Base-by-base conservation (phyloP, 2,329 filamentous ascomycete species). In the Botrytis tulipae region DNA sequence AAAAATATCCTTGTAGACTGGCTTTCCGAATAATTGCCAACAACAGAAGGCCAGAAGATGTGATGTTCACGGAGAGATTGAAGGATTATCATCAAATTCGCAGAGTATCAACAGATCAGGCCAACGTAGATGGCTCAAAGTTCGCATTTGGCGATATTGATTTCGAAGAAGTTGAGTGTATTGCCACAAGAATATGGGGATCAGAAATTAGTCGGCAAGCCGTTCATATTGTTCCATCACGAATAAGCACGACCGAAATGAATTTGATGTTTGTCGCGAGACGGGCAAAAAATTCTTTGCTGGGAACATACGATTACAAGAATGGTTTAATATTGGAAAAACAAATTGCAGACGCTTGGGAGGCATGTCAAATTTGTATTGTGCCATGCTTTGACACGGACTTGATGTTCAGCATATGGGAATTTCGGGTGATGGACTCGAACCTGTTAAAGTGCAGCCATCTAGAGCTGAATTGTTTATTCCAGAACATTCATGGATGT, bases 341-440 rank as follows among this genome's bases (percentile, higher is more conserved):
- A 62, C 60, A 62, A 42, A 42, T 42, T 25, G 20, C 35, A 42
- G 60, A 42, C 8, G 25, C 14, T 62, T 62, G 8, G n/a, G 60
- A 62, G 60, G 22, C 60, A 42, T 9, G 37, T 42, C 60, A 37
- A n/a, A 18, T 62, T 25, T 62, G 14, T 25, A 29, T 62, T 29
- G 6, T 62, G 16, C 25, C 37, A 62, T 18, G 0, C 1, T 18
- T 14, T n/a, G 4, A 18, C 7, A 4, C 2, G 4, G 1, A 20
- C 12, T 4, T 29, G 16, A 7, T 25, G 16, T 18, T 40, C 5
- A 60, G 20, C 0, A 6, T 0, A 22, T 60, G 59, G 25, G 7
- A 42, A 29, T 1, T 63, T 4, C 60, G 60, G 37, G 25, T 44
- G 2, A 29, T 63, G 60, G 60, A 63, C 16, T 44, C 7, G 37